phyloP scores from a whole-genome alignment of 345 rosid species.

The Linum lewisii region DNA sequence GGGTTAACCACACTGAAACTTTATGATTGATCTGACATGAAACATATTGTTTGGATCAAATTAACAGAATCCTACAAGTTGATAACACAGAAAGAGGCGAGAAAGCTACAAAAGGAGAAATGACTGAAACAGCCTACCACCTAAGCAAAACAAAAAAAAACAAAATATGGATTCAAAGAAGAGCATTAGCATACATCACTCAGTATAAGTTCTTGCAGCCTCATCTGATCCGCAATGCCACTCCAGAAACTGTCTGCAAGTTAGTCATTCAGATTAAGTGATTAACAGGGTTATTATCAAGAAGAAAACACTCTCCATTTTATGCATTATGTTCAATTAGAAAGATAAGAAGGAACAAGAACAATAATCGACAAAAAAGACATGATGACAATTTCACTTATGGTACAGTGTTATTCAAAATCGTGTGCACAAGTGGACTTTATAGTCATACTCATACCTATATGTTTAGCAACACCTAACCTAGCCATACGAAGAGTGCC shows the following conservation, averaged over 20 bases:
- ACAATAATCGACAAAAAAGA: not conserved
- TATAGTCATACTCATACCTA: not conserved
- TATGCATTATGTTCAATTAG: not conserved
- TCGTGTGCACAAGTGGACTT: not conserved
- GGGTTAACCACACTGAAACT: not conserved
- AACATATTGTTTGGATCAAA: not conserved
- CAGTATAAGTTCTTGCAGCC: slow-evolving; percentile 61
- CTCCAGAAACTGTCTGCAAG: slow-evolving; percentile 70
- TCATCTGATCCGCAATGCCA: slow-evolving; percentile 88
- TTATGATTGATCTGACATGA: not conserved
- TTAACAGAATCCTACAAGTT: not conserved
- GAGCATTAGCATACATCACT: slow-evolving; percentile 53
- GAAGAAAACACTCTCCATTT: no score
- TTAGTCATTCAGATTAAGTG: slow-evolving; percentile 1
- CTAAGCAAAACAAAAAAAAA: no score
- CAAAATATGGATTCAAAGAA: not conserved
- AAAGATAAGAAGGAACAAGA: not conserved
- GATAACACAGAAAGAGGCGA: not conserved
- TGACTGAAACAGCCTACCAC: not conserved
- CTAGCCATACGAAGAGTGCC: not conserved
- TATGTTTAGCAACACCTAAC: not conserved
- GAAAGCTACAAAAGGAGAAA: not conserved
- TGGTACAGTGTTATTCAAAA: not conserved
- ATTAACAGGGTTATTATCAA: not conserved
- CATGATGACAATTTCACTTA: not conserved